Percentiles rank a stretch among this genome's conserved stretches.
These are phyloP conservation scores for Schwanniomyces sp. DNA, from an alignment of 805 yeast species.

Conservation along the genomic window DNA sequence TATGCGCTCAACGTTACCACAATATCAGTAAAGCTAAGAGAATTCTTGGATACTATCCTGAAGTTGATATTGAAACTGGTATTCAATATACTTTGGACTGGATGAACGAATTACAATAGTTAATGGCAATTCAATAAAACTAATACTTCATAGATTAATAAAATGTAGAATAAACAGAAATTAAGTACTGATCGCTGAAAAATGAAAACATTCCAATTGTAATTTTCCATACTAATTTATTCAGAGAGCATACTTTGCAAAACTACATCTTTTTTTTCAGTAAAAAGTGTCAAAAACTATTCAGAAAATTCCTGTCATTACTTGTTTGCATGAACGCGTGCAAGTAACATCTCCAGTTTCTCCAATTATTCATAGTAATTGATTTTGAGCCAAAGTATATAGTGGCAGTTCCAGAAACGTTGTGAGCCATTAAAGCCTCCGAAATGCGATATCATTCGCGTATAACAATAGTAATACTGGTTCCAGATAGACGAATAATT, in stretches of 20 bases:
- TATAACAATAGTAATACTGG: neutral
- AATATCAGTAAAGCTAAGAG: constrained; percentile 84
- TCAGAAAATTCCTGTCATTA: neutral
- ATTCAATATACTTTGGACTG: constrained; percentile 77
- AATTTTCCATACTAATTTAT: too few relatives aligned
- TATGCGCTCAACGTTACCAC: constrained; percentile 92
- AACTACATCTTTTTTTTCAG: too few relatives aligned
- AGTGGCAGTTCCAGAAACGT: neutral
- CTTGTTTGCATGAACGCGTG: too few relatives aligned
- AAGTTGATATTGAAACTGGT: constrained; percentile 76
- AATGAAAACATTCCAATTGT: too few relatives aligned
- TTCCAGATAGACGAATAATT: neutral
- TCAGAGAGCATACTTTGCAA: too few relatives aligned
- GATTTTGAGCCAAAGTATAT: neutral
- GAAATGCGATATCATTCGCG: neutral
- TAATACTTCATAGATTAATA: neutral
- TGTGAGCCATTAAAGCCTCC: constrained; percentile 1
- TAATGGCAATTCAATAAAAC: neutral
- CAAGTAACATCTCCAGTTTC: neutral
- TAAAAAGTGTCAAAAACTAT: too few relatives aligned
- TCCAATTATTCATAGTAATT: neutral
- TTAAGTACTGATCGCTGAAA: too few relatives aligned
- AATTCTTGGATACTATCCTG: constrained; percentile 76
- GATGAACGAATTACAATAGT: constrained; percentile 64
- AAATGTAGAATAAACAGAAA: neutral